phyloP scores from a whole-genome alignment of 345 rosid genomes.

The Acer saccharum region DNA sequence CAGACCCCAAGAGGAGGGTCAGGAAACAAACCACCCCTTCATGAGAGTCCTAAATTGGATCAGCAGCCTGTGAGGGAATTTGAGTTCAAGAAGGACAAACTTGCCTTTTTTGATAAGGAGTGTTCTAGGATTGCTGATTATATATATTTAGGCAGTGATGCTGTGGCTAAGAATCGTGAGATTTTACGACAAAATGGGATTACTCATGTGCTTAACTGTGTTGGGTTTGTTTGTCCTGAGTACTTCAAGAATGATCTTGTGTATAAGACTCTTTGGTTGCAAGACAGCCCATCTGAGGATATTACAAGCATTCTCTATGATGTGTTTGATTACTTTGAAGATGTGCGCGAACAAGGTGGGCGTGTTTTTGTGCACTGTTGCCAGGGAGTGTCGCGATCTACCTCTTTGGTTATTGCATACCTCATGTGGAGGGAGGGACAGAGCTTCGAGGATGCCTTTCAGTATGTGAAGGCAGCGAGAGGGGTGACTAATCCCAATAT shows the following conservation, averaged over 20 bases:
- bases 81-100: constrained; percentile 64
- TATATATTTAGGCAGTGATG: constrained; percentile 69
- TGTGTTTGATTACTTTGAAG: constrained; percentile 82
- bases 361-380: constrained; percentile 72
- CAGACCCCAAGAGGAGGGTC: constrained; percentile 68
- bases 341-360: constrained; percentile 68
- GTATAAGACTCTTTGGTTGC: constrained; percentile 77
- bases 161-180: constrained; percentile 69
- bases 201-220: constrained; percentile 73
- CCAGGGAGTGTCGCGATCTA: constrained; percentile 70
- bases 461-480: constrained; percentile 65
- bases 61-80: constrained; percentile 46
- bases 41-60: constrained; percentile 26
- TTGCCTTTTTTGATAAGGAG: constrained; percentile 69
- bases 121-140: constrained; percentile 74
- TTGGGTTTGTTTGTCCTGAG: constrained; percentile 76
- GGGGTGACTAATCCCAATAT: constrained; percentile 76
- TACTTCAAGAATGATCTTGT: constrained; percentile 75
- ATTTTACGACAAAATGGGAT: constrained; percentile 62
- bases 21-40: constrained; percentile 21
- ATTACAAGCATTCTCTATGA: constrained; percentile 73
- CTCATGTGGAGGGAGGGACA: constrained; percentile 81
- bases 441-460: constrained; percentile 78
- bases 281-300: constrained; percentile 69
- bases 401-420: constrained; percentile 74